Evolutionary conservation across 202 grass and related monocot genomes (phyloP).

Genomic region (Zizania palustris): DNA sequence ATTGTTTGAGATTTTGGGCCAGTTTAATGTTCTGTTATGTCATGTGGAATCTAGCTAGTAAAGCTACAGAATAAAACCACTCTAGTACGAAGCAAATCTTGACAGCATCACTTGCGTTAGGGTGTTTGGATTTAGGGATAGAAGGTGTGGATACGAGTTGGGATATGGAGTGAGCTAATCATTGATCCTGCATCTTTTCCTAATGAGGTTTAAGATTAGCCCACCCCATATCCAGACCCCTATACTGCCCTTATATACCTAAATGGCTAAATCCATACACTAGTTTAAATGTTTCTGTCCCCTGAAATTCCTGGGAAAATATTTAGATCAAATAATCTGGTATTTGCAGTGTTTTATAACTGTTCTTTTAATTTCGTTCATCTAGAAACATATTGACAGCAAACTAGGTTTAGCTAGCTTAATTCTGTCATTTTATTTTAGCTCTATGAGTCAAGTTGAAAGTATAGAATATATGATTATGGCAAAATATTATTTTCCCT

Average conservation of each 20-base stretch:
- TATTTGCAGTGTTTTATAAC: not conserved
- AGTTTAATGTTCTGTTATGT: conserved; percentile 7
- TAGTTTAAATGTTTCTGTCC: not conserved
- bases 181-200: not conserved
- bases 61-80: conserved; percentile 12
- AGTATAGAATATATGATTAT: conserved; percentile 19
- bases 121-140: conserved; percentile 19
- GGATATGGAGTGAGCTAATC: not conserved
- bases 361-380: conserved; percentile 22
- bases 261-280: no score
- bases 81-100: not conserved
- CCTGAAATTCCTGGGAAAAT: not conserved
- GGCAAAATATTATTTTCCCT: not conserved
- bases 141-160: not conserved
- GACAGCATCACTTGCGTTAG: conserved; percentile 15
- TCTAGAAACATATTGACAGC: conserved; percentile 4
- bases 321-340: not conserved
- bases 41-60: conserved; percentile 6
- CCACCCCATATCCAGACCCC: no score
- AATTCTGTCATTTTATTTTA: not conserved
- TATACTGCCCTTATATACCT: no score
- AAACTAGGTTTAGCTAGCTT: conserved; percentile 21
- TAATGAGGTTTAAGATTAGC: not conserved
- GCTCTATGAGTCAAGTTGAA: conserved; percentile 12
- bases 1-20: conserved; percentile 10